Evolutionary conservation across 768 basidiomycete species (phyloP).

Genomic region (Mycena rebaudengoi): DNA sequence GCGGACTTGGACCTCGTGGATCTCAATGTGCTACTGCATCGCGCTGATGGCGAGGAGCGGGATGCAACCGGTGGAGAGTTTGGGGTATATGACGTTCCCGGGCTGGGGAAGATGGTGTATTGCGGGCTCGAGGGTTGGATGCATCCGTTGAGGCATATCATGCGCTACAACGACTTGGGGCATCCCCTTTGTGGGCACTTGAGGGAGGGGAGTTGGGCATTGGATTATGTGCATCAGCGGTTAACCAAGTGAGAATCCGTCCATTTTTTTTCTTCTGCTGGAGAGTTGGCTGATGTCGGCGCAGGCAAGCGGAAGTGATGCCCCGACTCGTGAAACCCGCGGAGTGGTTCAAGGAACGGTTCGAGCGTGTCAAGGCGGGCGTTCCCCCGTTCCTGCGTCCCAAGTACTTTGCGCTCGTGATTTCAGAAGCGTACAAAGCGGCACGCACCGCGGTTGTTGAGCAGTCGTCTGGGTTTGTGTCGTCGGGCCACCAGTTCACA

Average conservation of each 20-base stretch:
- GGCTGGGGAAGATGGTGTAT: slow-evolving; percentile 78
- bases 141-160: slow-evolving; percentile 84
- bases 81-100: slow-evolving; percentile 86
- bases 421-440: slow-evolving; percentile 93
- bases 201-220: slow-evolving; percentile 88
- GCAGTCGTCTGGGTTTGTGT: slow-evolving; percentile 88
- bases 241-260: slow-evolving; percentile 70
- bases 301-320: slow-evolving; percentile 66
- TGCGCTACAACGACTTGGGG: slow-evolving; percentile 91
- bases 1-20: slow-evolving; percentile 81
- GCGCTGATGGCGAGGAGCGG: slow-evolving; percentile 90
- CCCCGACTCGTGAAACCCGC: slow-evolving; percentile 77
- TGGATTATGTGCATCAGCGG: slow-evolving; percentile 85
- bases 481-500: slow-evolving; percentile 86
- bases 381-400: slow-evolving; percentile 91
- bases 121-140: slow-evolving; percentile 99
- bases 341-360: slow-evolving; percentile 88
- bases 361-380: slow-evolving; percentile 76
- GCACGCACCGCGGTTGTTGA: slow-evolving; percentile 85
- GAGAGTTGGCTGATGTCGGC: slow-evolving; percentile 21
- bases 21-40: slow-evolving; percentile 86
- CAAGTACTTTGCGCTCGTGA: slow-evolving; percentile 93
- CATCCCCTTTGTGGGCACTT: slow-evolving; percentile 91
- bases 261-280: background rate
- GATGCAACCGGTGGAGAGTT: slow-evolving; percentile 86